A percentile compares a stretch with the other conserved stretches of the same genome.
Evolutionary conservation across 805 yeast genomes (phyloP).

Genomic region (Yarrowia sp.): DNA sequence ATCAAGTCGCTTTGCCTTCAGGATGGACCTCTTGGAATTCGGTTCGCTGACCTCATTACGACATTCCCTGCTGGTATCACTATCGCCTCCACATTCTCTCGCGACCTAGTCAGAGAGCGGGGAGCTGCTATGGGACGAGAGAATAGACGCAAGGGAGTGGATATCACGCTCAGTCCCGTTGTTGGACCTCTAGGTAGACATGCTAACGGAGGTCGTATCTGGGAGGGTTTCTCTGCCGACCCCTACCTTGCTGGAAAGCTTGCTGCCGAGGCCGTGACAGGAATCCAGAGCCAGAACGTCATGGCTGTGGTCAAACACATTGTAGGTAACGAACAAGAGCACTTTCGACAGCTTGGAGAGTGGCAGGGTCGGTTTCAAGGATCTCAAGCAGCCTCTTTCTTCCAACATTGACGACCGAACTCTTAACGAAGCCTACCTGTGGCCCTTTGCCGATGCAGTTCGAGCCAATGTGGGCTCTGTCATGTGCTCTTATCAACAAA

Average conservation of each 20-base stretch:
- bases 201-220: conserved; percentile 62
- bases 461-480: conserved; percentile 58
- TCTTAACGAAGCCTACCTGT: conserved; percentile 57
- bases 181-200: conserved; percentile 60
- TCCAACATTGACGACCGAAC: conserved; percentile 58
- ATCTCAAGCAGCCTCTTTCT: conserved; percentile 43
- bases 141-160: conserved; percentile 52
- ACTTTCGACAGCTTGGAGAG: conserved; percentile 52
- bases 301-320: conserved; percentile 56
- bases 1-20: conserved; percentile 56
- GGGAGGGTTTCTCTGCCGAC: conserved; percentile 64
- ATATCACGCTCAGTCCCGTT: conserved; percentile 54
- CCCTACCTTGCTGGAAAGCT: conserved; percentile 58
- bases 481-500: conserved; percentile 59
- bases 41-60: conserved; percentile 53
- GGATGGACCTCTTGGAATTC: conserved; percentile 61
- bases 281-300: conserved; percentile 57
- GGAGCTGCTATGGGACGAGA: conserved; percentile 59
- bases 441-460: conserved; percentile 66
- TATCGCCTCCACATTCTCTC: conserved; percentile 56
- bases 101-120: conserved; percentile 48
- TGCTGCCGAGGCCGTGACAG: conserved; percentile 52
- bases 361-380: conserved; percentile 40
- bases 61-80: conserved; percentile 59
- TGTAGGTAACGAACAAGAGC: conserved; percentile 62